Evolutionary conservation across 768 basidiomycete genomes (phyloP).

Genomic region (Lactarius quietus): DNA sequence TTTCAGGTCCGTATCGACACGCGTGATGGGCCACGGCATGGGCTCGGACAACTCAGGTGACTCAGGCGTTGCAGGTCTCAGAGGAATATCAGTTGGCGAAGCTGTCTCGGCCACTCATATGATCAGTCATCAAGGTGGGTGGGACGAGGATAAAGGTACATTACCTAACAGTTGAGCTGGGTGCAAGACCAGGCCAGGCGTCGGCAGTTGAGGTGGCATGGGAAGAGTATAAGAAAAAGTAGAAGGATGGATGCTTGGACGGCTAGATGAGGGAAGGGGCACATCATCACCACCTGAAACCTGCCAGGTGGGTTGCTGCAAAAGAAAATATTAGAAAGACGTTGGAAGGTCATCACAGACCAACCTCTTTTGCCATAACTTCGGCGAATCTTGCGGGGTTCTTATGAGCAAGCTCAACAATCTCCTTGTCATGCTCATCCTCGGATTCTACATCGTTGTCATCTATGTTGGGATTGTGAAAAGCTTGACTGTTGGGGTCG

Average conservation of each 20-base stretch:
- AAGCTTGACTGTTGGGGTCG: not conserved
- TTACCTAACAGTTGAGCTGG: too few species aligned
- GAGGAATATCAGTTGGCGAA: too few species aligned
- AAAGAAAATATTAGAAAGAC: not conserved
- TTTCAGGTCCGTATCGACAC: not conserved
- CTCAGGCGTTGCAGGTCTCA: too few species aligned
- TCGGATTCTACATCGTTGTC: not conserved
- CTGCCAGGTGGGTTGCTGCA: not conserved
- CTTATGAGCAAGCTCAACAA: not conserved
- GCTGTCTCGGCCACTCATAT: too few species aligned
- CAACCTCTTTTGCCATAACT: not conserved
- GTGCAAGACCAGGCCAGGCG: too few species aligned
- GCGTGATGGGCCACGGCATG: not conserved
- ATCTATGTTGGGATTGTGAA: not conserved
- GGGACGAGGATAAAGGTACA: too few species aligned
- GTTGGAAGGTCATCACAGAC: not conserved
- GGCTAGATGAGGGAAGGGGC: too few species aligned
- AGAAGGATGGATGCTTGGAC: too few species aligned
- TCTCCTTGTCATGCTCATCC: not conserved
- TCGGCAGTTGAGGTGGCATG: too few species aligned
- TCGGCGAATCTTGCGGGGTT: not conserved
- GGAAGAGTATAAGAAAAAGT: too few species aligned
- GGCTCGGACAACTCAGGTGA: not conserved
- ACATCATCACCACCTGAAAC: too few species aligned
- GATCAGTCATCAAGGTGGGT: too few species aligned